These are phyloP conservation scores for Coemansia sp. DNA, from an alignment of 192 early-diverging fungal genomes.

Conservation along the genomic window DNA sequence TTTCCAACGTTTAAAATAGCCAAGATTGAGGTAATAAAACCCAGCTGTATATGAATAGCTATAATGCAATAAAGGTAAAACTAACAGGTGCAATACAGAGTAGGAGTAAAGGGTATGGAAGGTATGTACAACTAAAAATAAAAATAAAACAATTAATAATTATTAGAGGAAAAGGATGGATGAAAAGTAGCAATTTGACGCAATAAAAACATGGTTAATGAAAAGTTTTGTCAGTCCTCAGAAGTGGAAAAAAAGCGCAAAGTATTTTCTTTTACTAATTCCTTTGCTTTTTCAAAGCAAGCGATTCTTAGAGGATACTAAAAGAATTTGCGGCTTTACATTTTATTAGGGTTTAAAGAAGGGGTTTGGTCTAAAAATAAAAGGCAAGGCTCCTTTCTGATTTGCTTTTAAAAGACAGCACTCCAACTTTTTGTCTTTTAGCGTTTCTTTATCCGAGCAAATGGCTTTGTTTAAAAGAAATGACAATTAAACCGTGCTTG, in stretches of 20 bases:
- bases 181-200: too few relatives aligned
- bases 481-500: too few relatives aligned
- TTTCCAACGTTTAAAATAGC: too few relatives aligned
- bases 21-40: too few relatives aligned
- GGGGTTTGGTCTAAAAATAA: too few relatives aligned
- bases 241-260: too few relatives aligned
- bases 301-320: too few relatives aligned
- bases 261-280: background rate
- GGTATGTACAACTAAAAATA: conserved; percentile 1
- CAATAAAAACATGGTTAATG: background rate
- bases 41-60: background rate
- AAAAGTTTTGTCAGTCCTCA: background rate
- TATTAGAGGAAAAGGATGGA: background rate
- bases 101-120: background rate
- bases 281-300: background rate
- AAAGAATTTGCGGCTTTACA: too few relatives aligned
- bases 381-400: background rate
- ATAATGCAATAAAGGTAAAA: background rate
- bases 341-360: too few relatives aligned
- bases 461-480: background rate
- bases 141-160: background rate
- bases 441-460: background rate
- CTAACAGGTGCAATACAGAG: background rate
- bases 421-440: background rate
- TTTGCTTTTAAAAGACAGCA: background rate